Evolutionary conservation across 2,329 filamentous ascomycete genomes (phyloP), one percentile per base, ranked within the genome.

Genomic region (Alternaria consortialis): DNA sequence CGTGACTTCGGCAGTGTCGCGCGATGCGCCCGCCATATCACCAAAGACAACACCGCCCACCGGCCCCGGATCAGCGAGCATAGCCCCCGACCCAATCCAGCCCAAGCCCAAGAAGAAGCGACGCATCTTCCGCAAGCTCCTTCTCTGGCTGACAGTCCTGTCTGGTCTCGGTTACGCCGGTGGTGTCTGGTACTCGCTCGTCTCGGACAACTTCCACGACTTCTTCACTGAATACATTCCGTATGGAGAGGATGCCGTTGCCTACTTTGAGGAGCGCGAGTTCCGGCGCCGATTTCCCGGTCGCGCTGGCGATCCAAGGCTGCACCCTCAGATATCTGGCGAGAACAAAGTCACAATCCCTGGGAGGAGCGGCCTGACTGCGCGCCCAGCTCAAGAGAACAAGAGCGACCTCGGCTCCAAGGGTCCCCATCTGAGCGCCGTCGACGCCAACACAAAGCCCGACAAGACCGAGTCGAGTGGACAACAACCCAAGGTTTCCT

Each of bases 201-300:
- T 95, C 80, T 97, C 91, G 76, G 95, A 99, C 84, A 97, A 93
- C 82, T 99, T 98, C 86, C 94, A 99, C 82, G 95, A 99, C 80
- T 95, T 97, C 84, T 99, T 99, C 82, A 98, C 94, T 73, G 94
- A 97, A 82, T 99, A 94, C 79, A 82, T 99, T 17, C 95, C 95
- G 23, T 97, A 91, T 70, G 95, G 94, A 73, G 95, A 99, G 82
- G 92, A 97, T 77, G 91, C 91, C 17, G 94, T 99, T 46, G 88
- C 97, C 27, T 98, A 97, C 82, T 90, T 99, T 53, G 95, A 99
- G 81, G 95, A 99, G 82, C 88, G 91, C 69, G 93, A 97, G 74
- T 97, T 97, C 83, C 88, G 91, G 77, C 93, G 91, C 80, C 89
- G 92, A 59, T 97, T 97, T 83, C 88, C 77, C 2, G 77, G 76